Base-by-base conservation (phyloP, 1,139 yeast species). In the Candida pseudoviswanathii region DNA sequence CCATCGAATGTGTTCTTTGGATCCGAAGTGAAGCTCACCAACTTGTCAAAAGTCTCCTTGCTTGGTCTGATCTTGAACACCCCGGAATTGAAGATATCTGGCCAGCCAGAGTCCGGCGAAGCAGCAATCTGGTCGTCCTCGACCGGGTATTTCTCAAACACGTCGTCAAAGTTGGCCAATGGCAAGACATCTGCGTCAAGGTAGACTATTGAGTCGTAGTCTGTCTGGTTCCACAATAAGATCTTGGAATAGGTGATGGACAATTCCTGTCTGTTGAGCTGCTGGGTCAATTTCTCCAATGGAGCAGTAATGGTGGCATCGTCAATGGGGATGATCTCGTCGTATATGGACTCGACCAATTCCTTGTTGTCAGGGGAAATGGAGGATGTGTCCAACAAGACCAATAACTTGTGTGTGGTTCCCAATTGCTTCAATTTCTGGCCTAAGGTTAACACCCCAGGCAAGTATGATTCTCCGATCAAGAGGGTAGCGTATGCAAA, bases 101-200 rank as follows among this genome's bases (percentile, higher is more conserved):
- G 73, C 72, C 73, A 68, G n/a, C 73, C 73, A 7, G 70, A 61
- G 49, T 68, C 73, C 5, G 72, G 70, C 31, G 66, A 56, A 4
- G 72, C 72, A 4, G 56, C 68, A 29, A 68, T 55, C 48, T 60
- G 58, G 10, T 48, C 45, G 1, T 53, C 47, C 3, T 41, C 47
- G 11, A 63, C 38, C 5, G 52, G 57, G 45, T 54, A 57, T 10
- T 47, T 46, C 2, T 58, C 67, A 49, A 68, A 65, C 39, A 68
- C 56, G 25, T 53, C 56, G 51, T 67, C 72, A 36, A 67, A 56
- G 29, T 54, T 53, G 44, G 54, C 51, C 47, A 68, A 54, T 4
- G 71, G 69, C 45, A 68, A 60, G 4, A 68, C 63, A 52, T 68
- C 73, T 37, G 64, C 58, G 47, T 68, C 73, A 34, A 68, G 61